Evolutionary conservation across 2,329 filamentous ascomycete genomes (phyloP), one percentile per base, ranked within the genome.

Genomic region (Colletotrichum tofieldiae): DNA sequence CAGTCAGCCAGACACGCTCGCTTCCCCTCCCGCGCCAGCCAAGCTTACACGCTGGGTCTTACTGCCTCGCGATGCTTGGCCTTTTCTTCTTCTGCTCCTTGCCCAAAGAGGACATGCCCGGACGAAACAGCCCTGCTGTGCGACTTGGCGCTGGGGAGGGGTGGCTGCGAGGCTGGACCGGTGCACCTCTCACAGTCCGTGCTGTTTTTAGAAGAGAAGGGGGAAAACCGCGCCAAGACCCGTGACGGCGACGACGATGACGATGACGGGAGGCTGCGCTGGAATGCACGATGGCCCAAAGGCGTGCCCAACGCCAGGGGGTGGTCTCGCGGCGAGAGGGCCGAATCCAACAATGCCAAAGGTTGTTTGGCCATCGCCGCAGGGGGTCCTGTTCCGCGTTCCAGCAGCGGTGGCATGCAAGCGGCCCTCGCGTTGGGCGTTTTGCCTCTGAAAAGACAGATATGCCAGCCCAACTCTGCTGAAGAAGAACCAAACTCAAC

Each of bases 401-500:
- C 45, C 32, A 26, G 43, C 59, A 32, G 29, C 29, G 6, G 51
- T 20, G 60, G 60, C 20, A 54, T 23, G 29, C 16, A 16, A 5
- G 37, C 41, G 20, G 23, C 26, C 26, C 49, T 52, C 26, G 23
- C 6, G 2, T 5, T 37, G 8, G 8, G 7, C 23, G 14, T 23
- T 29, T 32, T 23, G 11, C 41, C 58, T 32, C 23, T 11, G 12
- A 16, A 8, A 20, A n/a, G 37, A 58, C 12, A 16, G 35, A 47
- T 32, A 45, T 18, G 18, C 62, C 62, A 60, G 41, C 39, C 45
- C 14, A 67, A 71, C 56, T 56, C 55, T 71, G 68, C 55, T 49
- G 68, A 71, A 67, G 49, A 67, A 14, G 5, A 67, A 60, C 12
- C 20, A 35, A 26, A 45, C 39, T 11, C 23, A 26, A 26, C 23